Base-by-base conservation (phyloP, 768 basidiomycete genomes). In the Lentinula boryana region DNA sequence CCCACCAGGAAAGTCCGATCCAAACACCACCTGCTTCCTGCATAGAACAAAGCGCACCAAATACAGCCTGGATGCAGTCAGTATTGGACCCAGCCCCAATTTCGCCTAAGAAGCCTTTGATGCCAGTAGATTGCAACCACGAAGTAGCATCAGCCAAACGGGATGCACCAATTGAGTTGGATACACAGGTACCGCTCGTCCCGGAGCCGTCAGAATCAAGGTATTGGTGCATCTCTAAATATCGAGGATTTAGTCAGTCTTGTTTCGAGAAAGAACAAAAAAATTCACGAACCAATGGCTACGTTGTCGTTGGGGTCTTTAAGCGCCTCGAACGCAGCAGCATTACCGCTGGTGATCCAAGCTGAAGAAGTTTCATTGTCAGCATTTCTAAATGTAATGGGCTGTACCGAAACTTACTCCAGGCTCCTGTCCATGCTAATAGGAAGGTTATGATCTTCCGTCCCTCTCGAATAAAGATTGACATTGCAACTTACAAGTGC, bases 181-280 rank as follows among this genome's bases (percentile, higher is more conserved):
- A 83, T 40, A 86, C 84, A 67, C 86, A 87, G 27, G 71, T 77
- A 1, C 67, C 67, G 51, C 69, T 76, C 7, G 84, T 85, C 55
- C 83, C 84, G 18, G 83, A 85, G 63, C 82, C 79, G 66, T 87
- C 85, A 38, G 78, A 80, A 70, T 86, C 85, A 64, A 87, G 84
- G 74, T 87, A 87, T 68, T 87, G 84, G 69, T 87, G 85, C 83
- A 86, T 86, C 68, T 87, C 83, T 81, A 66, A 3, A n/a, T 57
- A 52, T 31, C 15, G 46, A 56, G 18, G 56, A 36, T 44, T n/a
- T 23, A 32, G 16, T 18, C n/a, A 44, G n/a, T 18, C n/a, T 18
- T 15, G 7, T 44, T n/a, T 44, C 7, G 38, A 44, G 62, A 10
- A 23, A 21, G 33, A 18, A 35, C 48, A 41, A 18, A 50, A 64